Base-by-base conservation (phyloP, 495 filamentous ascomycete genomes). In the Aspergillus incahuasiensis region DNA sequence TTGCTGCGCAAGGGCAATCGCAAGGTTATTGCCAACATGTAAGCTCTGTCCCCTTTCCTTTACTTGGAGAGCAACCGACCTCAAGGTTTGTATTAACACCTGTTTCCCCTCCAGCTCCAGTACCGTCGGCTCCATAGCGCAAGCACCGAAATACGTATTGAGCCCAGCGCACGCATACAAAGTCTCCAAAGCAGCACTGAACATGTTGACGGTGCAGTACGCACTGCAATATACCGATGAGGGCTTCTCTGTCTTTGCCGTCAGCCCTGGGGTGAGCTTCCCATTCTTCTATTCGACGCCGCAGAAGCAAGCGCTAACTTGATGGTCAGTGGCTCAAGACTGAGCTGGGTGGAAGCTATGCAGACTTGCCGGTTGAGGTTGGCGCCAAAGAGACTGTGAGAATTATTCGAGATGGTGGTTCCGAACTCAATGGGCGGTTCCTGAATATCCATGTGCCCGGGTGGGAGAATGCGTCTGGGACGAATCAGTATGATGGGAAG, bases 191-290 rank as follows among this genome's bases (percentile, higher is more conserved):
- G 74, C 79, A 0, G 76, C 75, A 0, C 46, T 79, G 48, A 80
- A 82, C 47, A 74, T 75, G 65, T 57, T 82, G 5, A 81, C 74
- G 2, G 68, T 75, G 0, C 74, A 79, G 54, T 79, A 80, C 51
- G 68, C 78, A 0, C 53, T 68, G 40, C 59, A 66, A 11, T 74
- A 70, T 48, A 69, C 60, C 1, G 56, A 69, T 3, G 64, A 75
- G 8, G 73, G 74, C 0, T 78, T 82, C 42, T 72, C 70, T 0
- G 70, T 82, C 19, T 55, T 80, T 34, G 67, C 69, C 6, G 32
- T 81, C 22, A 68, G 57, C 43, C 79, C 79, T 11, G 79, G 79
- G 2, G 77, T 79, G 68, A 21, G 41, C 15, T 3, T 1, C 18
- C 13, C 47, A 9, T 18, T n/a, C n/a, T 15, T 30, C 9, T 30